Percentiles rank a stretch among this genome's conserved stretches.
These are phyloP conservation scores for Hypoxylon sp. DNA, from an alignment of 2,329 filamentous ascomycete genomes.

Conservation along the genomic window DNA sequence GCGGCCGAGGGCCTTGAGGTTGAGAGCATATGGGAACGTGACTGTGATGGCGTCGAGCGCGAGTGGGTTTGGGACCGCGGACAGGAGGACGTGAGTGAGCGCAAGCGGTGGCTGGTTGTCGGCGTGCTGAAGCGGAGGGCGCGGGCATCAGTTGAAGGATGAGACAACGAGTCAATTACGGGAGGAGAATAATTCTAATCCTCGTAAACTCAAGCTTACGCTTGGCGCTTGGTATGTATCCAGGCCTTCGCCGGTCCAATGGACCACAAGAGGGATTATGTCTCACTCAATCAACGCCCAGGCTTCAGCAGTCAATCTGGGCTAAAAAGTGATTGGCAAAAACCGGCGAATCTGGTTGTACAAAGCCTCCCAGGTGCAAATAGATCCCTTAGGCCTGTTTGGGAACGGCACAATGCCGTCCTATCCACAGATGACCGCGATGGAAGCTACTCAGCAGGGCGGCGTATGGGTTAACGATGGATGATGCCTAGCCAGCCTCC, in stretches of 20 bases:
- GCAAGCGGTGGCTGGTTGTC: constrained; percentile 79
- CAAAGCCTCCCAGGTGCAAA: no score
- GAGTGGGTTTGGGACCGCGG: constrained; percentile 73
- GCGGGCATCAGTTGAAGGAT: background rate
- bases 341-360: background rate
- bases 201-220: background rate
- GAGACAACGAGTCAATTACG: background rate
- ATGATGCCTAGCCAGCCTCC: background rate
- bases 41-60: constrained; percentile 73
- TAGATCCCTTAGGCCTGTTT: no score
- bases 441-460: no score
- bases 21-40: constrained; percentile 76
- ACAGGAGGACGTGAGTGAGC: constrained; percentile 69
- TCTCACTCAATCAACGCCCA: background rate
- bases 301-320: background rate
- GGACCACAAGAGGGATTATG: background rate
- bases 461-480: background rate
- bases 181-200: background rate
- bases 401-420: background rate
- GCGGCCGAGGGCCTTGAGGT: constrained; percentile 67
- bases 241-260: background rate
- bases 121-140: constrained; percentile 61
- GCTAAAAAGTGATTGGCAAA: background rate
- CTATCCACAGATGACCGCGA: background rate
- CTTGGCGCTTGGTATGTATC: background rate